Base-by-base conservation (phyloP, 73 alveolate species). In the Breviolum minutum region DNA sequence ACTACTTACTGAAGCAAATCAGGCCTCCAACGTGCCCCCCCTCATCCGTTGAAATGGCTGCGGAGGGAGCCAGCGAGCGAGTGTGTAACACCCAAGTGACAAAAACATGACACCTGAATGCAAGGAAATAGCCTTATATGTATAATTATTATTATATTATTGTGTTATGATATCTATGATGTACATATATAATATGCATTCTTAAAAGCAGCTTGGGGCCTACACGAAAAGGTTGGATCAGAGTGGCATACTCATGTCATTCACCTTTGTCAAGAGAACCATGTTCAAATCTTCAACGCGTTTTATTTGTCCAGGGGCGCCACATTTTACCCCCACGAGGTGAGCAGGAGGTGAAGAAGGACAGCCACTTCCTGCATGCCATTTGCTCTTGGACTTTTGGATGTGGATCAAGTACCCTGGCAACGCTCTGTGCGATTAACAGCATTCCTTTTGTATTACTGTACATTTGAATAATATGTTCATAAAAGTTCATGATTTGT, bases 331-430 rank as follows among this genome's bases (percentile, higher is more conserved):
- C 26, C 16, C 12, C 54, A 17, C 20, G 40, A 92, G 97, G 97
- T 24, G 90, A 92, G 68, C 88, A 92, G 68, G 97, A 92, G 64
- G 97, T 92, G 80, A 92, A 92, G 97, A 90, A 90, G 79, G 88
- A 73, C 83, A 90, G 87, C 60, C 92, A 80, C 30, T 94, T 70
- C 62, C 99, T 94, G 71, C 99, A 94, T 40, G 83, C 32, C 70
- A 80, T 94, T 48, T 94, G 99, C 73, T 94, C 99, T 60, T 94
- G 99, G 99, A 94, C 99, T 11, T 94, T 94, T 63, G 99, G 99
- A 30, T 94, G 99, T 40, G 99, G 99, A 5, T 79, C 99, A 20
- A 63, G 99, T 24, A 6, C 29, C 94, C 64, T 94, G 90, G 90
- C 88, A 48, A 12, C 17, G 85, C 95, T 40, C 24, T 6, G 87